Evolutionary conservation across 306 rosid genomes (phyloP).

Genomic region (Cajanus cajan): DNA sequence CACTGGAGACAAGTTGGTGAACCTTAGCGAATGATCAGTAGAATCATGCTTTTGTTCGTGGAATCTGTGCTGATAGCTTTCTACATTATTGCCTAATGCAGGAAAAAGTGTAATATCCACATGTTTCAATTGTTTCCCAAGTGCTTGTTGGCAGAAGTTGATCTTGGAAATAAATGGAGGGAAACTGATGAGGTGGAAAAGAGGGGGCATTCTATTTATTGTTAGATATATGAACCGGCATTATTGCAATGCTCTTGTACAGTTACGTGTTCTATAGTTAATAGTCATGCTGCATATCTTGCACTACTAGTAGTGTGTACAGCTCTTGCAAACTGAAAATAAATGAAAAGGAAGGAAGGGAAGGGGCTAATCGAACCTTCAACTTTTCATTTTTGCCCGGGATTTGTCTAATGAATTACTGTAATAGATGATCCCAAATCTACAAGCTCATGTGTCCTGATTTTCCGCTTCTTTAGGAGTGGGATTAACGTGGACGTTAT

Average conservation of each 20-base stretch:
- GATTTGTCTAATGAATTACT: neutral
- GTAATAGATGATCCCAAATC: neutral
- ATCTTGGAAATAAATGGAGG: conserved; percentile 16
- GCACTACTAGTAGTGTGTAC: conserved; percentile 25
- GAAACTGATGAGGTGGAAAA: conserved; percentile 10
- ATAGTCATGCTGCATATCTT: conserved; percentile 17
- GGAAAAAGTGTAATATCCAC: conserved; percentile 15
- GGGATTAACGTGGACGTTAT: neutral
- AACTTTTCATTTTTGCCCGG: neutral
- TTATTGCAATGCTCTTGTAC: conserved; percentile 32
- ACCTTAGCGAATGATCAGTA: conserved; percentile 34
- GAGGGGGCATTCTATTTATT: conserved; percentile 15
- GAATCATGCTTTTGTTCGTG: conserved; percentile 8
- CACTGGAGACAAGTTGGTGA: conserved; percentile 41
- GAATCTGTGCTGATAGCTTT: conserved; percentile 11
- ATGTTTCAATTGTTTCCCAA: conserved; percentile 19
- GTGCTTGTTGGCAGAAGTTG: neutral
- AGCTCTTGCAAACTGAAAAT: conserved; percentile 27
- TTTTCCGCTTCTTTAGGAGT: neutral
- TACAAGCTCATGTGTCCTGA: neutral
- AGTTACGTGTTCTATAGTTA: conserved; percentile 16
- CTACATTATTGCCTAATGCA: conserved; percentile 10
- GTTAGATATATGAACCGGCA: conserved; percentile 7
- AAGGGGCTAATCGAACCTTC: neutral
- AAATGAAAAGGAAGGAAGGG: neutral